Base-by-base conservation (phyloP, 805 yeast species). In the Debaryomyces prosopidis region DNA sequence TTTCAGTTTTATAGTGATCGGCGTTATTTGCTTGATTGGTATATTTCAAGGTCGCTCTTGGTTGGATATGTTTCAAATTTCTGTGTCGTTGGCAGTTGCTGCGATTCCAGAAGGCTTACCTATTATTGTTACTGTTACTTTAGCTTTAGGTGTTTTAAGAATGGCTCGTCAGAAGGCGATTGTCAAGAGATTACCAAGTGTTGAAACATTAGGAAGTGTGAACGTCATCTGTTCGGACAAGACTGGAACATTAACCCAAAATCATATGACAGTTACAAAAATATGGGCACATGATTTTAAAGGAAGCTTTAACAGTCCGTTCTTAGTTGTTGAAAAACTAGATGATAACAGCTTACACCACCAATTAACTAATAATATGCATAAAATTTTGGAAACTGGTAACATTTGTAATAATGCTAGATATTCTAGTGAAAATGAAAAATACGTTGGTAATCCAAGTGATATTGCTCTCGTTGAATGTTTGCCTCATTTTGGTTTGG, bases 71-170 rank as follows among this genome's bases (percentile, higher is more conserved):
- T 92, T 94, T 69, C 97, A 92, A 65, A 90, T 94, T 47, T 89
- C 97, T 1, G 99, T 94, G 8, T 90, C 97, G 1, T 75, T 94
- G 50, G 99, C 99, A 2, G 99, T 94, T 15, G 99, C 99, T 41
- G 99, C 99, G 3, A 94, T 94, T 56, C 99, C 99, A 4, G 99
- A 94, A 68, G 99, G 99, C 44, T 78, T 94, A 54, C 99, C 99
- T 0, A 94, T 94, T 58, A 94, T 94, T 63, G 99, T 94, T 34
- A 92, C 99, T 5, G 99, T 94, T 8, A 94, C 99, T 0, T 74
- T 94, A 51, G 99, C 99, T 0, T 74, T 94, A 17, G 99, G 99
- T 40, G 99, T 94, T 36, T 74, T 94, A 54, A 79, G 98, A 69
- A 94, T 94, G 99, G 97, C 99, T 5, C 82, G 81, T 43, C 85